Conservation (phyloP, 768 basidiomycete species). For the Cubamyces sp. region DNA sequence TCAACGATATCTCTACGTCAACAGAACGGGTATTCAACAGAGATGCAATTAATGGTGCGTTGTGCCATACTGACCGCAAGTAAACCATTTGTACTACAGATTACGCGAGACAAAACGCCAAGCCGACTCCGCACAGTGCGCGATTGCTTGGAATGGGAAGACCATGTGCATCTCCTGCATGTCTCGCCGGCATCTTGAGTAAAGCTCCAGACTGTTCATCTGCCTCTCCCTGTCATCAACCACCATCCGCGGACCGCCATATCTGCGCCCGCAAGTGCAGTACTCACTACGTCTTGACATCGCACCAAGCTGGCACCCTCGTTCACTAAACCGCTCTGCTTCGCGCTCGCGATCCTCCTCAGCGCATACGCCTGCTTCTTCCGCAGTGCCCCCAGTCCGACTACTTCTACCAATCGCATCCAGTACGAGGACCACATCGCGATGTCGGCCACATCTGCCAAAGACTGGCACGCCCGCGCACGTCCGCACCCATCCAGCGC, state of each 20-base stretch:
- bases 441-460: conserved; percentile 17
- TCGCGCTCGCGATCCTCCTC: conserved; percentile 17
- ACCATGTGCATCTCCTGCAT: conserved; percentile 7
- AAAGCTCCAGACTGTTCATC: not conserved
- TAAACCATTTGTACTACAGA: not conserved
- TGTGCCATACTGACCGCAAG: too few species aligned
- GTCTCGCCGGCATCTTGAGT: not conserved
- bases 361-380: conserved; percentile 16
- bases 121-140: not conserved
- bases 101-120: not conserved
- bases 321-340: conserved; percentile 8
- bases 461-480: conserved; percentile 28
- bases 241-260: not conserved
- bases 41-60: too few species aligned
- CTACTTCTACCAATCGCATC: not conserved
- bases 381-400: conserved; percentile 6
- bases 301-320: conserved; percentile 15
- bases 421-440: not conserved
- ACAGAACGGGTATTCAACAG: too few species aligned
- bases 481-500: conserved; percentile 16
- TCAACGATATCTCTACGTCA: too few species aligned
- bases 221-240: not conserved
- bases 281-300: too few species aligned
- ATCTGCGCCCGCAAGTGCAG: not conserved
- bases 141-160: not conserved